phyloP scores from a whole-genome alignment of 192 early-diverging fungal genomes.

The Allomyces arbusculus region DNA sequence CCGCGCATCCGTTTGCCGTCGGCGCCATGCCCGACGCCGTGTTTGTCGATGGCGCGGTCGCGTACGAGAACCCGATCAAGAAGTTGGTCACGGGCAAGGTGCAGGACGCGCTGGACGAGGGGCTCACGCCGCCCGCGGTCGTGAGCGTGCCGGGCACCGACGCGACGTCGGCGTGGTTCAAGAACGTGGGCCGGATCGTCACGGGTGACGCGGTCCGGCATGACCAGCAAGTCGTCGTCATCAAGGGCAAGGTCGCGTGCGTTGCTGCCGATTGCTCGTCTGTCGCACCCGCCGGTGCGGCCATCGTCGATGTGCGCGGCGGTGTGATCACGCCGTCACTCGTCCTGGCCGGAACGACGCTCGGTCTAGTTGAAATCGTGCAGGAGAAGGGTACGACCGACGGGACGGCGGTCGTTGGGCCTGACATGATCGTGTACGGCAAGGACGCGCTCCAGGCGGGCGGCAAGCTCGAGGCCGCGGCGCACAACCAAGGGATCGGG shows the following conservation, averaged over 20 bases:
- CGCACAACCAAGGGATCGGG: neutral
- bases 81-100: slow-evolving; percentile 18
- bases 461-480: neutral
- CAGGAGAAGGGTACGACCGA: neutral
- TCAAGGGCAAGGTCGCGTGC: neutral
- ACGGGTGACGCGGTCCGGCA: neutral
- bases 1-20: slow-evolving; percentile 38
- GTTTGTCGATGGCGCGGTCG: slow-evolving; percentile 45
- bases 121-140: slow-evolving; percentile 17
- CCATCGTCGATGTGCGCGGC: neutral
- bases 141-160: slow-evolving; percentile 12
- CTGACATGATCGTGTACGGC: neutral
- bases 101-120: slow-evolving; percentile 18
- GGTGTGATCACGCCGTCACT: neutral
- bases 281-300: neutral
- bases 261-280: neutral
- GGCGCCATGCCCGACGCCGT: slow-evolving; percentile 56
- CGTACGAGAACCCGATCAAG: slow-evolving; percentile 25
- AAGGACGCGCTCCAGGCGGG: neutral
- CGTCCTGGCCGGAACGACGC: neutral
- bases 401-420: neutral
- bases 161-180: neutral
- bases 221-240: neutral
- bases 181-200: neutral
- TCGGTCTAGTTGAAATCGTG: neutral